Percentiles rank a stretch among this genome's conserved stretches.
These are phyloP conservation scores for Cinchona pubescens DNA, from an alignment of 257 asterid species.

Conservation along the genomic window DNA sequence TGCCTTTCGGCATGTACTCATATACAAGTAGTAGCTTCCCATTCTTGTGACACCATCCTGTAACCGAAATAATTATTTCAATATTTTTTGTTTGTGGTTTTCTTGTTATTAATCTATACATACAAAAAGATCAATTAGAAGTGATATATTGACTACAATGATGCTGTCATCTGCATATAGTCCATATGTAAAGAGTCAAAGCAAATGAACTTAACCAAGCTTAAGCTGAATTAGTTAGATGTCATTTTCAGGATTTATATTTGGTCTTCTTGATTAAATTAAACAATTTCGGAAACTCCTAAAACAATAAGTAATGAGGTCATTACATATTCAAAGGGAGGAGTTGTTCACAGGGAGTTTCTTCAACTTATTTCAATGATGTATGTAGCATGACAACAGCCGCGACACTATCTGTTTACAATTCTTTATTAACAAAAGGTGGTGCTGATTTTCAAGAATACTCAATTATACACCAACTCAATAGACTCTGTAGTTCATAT, in stretches of 20 bases:
- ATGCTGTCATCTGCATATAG: not conserved
- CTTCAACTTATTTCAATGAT: not conserved
- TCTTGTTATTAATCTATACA: not conserved
- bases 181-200: not conserved
- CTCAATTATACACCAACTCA: not conserved
- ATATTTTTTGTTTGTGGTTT: not conserved
- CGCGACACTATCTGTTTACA: not conserved
- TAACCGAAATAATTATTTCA: constrained; percentile 14
- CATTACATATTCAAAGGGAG: not conserved
- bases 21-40: constrained; percentile 73
- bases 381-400: not conserved
- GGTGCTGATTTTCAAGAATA: not conserved
- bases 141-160: not conserved
- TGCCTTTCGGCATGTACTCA: constrained; percentile 92
- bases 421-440: not conserved
- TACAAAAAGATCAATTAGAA: not conserved
- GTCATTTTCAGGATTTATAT: not conserved
- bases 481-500: not conserved
- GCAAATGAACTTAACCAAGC: constrained; percentile 2
- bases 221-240: not conserved
- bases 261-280: not conserved
- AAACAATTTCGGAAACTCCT: not conserved
- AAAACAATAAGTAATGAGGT: not conserved
- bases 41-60: constrained; percentile 96
- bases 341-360: not conserved